Evolutionary conservation across 2,329 filamentous ascomycete species (phyloP), one percentile per base, ranked within the genome.

Genomic region (Exophiala spinifera): DNA sequence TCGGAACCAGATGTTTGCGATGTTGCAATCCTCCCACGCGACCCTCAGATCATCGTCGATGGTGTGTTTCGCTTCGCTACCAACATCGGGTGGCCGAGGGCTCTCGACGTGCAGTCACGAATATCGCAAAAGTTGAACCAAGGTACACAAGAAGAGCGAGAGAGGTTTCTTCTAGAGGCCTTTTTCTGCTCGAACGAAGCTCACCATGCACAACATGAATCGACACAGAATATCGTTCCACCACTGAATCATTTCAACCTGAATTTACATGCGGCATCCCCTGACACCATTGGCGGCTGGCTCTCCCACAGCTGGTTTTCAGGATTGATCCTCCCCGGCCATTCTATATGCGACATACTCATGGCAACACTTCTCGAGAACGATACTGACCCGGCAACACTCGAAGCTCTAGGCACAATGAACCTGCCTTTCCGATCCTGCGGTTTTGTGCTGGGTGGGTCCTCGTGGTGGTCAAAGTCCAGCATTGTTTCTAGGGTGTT

Each of bases 391-490:
- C 69, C 71, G 11, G 60, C 71, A 3, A 79, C 79, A 1, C 71
- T 82, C 6, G 63, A 68, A 17, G 66, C 66, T 21, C 69, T 83
- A 1, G 80, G 80, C 0, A 72, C 79, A 11, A 70, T 72, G 6
- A 77, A 75, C 0, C 79, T 79, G 59, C 67, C 83, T 0, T 76
- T 80, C 49, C 78, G 79, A 17, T 25, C 40, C 13, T 49, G 52
- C 15, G 81, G 80, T 1, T 81, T 84, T 56, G 64, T 78, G 19
- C 54, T 79, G 55, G 61, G 68, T 6, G 71, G 68, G 3, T 70
- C 70, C 31, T 78, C 74, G 44, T 84, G 77, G 73, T 84, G 80
- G 80, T 82, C 79, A 63, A 82, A 81, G 63, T 70, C 70, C 40
- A 80, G 75, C 36, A 70, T 83, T 28, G 72, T 81, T n/a, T 78